phyloP scores from a whole-genome alignment of 2,329 filamentous ascomycete genomes.

The Arthrobotrys musiformis region DNA sequence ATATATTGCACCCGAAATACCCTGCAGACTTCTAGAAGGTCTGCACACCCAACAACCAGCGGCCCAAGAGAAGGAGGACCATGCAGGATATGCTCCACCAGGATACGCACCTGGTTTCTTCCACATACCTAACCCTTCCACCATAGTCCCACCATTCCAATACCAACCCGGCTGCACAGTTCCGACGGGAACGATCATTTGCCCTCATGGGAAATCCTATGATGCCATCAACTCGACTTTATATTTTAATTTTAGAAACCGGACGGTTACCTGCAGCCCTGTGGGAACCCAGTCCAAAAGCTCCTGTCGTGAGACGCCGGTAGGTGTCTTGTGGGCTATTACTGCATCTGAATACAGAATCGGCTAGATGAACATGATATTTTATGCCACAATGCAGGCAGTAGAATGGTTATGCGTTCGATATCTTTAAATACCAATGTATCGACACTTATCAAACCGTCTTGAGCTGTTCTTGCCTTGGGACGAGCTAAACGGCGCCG shows the following conservation, averaged over 20 bases:
- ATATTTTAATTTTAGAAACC: constrained; percentile 50
- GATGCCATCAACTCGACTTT: constrained; percentile 4
- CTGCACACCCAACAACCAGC: background rate
- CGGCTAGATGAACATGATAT: background rate
- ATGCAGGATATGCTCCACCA: constrained; percentile 14
- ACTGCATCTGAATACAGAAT: constrained; percentile 30
- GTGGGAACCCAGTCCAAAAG: constrained; percentile 22
- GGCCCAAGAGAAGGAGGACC: background rate
- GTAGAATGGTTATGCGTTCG: constrained; percentile 15
- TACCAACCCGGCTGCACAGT: background rate
- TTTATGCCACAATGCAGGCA: constrained; percentile 20
- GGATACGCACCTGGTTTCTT: background rate
- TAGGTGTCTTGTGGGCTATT: constrained; percentile 26
- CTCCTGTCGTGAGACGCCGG: constrained; percentile 37
- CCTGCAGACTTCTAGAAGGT: constrained; percentile 13
- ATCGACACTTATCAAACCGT: background rate
- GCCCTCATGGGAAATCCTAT: constrained; percentile 3
- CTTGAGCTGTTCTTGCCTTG: background rate
- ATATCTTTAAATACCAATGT: background rate
- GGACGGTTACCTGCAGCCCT: constrained; percentile 44
- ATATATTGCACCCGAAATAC: background rate
- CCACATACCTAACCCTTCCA: background rate
- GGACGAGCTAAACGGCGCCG: constrained; percentile 15
- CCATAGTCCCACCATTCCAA: background rate
- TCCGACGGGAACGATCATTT: constrained; percentile 2